Percentiles rank a stretch among this genome's conserved stretches.
phyloP scores from a whole-genome alignment of 768 basidiomycete species.

The Boletus sp. region DNA sequence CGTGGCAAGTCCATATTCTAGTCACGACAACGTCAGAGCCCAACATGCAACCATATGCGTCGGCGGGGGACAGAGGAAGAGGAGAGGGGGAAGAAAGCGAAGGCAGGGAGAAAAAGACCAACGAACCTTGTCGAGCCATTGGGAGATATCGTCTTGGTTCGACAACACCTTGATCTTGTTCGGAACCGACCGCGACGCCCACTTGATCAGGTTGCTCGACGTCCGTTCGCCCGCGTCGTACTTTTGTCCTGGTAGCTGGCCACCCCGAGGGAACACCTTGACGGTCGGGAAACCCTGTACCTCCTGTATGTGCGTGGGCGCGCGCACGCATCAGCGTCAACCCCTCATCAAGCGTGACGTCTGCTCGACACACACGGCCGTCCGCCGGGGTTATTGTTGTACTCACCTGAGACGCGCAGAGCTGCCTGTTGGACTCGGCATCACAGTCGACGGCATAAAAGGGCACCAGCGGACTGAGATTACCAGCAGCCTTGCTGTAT shows the following conservation, averaged over 20 bases:
- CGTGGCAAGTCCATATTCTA: slow-evolving; percentile 46
- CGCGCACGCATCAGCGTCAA: background rate
- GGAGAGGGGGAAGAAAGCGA: background rate
- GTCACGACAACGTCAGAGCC: background rate
- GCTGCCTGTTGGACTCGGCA: slow-evolving; percentile 68
- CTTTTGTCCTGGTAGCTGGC: slow-evolving; percentile 52
- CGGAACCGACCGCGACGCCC: slow-evolving; percentile 71
- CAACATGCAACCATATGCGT: background rate
- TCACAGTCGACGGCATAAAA: slow-evolving; percentile 95
- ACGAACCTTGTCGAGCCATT: slow-evolving; percentile 69
- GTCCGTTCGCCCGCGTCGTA: slow-evolving; percentile 72
- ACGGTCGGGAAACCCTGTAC: slow-evolving; percentile 93
- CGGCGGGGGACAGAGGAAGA: background rate
- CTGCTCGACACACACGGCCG: too few species aligned
- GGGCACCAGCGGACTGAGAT: slow-evolving; percentile 77
- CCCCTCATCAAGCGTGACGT: too few species aligned
- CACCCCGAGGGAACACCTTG: slow-evolving; percentile 85
- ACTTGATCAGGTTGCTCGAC: slow-evolving; percentile 70
- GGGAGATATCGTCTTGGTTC: slow-evolving; percentile 51
- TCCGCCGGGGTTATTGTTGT: too few species aligned
- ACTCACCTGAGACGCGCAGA: slow-evolving; percentile 74
- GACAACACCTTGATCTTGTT: slow-evolving; percentile 62
- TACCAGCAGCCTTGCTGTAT: slow-evolving; percentile 75
- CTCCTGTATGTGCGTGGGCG: slow-evolving; percentile 37
- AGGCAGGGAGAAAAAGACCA: background rate